These are phyloP conservation scores for Paramecium caudatum DNA, from an alignment of 73 alveolate species.

Conservation along the genomic window DNA sequence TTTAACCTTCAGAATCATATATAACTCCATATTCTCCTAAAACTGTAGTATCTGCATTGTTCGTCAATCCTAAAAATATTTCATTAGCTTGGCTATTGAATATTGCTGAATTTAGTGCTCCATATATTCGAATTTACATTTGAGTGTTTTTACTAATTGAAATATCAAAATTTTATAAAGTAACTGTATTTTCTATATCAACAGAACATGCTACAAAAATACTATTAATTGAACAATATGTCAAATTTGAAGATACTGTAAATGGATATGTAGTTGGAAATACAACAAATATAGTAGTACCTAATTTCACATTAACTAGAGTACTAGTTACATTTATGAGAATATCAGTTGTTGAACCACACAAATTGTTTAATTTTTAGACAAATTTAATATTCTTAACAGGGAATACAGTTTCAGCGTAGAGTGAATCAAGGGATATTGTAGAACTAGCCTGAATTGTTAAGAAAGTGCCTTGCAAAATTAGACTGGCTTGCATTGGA, in stretches of 20 bases:
- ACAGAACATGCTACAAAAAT: conserved; percentile 40
- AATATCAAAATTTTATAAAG: conserved; percentile 39
- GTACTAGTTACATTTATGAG: conserved; percentile 14
- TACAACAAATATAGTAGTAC: conserved; percentile 31
- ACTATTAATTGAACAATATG: conserved; percentile 49
- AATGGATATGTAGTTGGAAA: conserved; percentile 58
- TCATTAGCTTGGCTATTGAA: conserved; percentile 29
- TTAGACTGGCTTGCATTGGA: conserved; percentile 23
- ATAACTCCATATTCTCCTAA: conserved; percentile 44
- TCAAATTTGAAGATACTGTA: neutral
- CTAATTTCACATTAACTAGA: conserved; percentile 20
- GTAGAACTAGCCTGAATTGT: neutral
- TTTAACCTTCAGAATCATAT: neutral
- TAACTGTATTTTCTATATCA: conserved; percentile 22
- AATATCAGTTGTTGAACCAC: conserved; percentile 24
- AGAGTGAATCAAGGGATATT: neutral
- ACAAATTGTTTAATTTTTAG: neutral
- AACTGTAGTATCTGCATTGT: neutral
- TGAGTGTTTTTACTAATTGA: neutral
- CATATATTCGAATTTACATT: conserved; percentile 23
- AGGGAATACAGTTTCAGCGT: conserved; percentile 6
- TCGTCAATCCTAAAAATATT: conserved; percentile 36
- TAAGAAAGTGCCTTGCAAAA: conserved; percentile 2
- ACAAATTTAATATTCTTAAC: conserved; percentile 2
- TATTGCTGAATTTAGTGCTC: conserved; percentile 35